phyloP scores from a whole-genome alignment of 495 filamentous ascomycete genomes.

The Penicillium cinerascens region DNA sequence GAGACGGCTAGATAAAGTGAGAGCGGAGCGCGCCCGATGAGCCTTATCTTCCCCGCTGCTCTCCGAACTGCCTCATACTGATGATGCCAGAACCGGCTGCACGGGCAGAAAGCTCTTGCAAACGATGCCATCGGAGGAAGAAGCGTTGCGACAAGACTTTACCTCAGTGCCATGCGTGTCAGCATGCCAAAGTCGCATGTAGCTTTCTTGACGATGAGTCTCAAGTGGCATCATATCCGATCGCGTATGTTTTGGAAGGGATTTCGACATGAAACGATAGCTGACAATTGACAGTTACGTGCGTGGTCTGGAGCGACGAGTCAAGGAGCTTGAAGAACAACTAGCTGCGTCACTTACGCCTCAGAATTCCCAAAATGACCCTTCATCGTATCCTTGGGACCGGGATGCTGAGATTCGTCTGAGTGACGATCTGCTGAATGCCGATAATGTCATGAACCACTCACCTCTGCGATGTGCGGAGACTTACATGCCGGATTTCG shows the following conservation, averaged over 20 bases:
- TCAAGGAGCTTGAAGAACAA: slow-evolving; percentile 31
- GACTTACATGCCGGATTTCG: neutral
- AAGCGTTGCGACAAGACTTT: slow-evolving; percentile 36
- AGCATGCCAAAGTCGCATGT: slow-evolving; percentile 28
- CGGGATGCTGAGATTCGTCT: slow-evolving; percentile 1
- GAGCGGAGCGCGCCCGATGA: too few relatives aligned
- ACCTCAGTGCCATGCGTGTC: slow-evolving; percentile 33
- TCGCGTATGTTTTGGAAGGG: slow-evolving; percentile 24
- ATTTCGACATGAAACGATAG: neutral
- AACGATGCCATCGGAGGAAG: slow-evolving; percentile 35
- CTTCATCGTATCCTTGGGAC: slow-evolving; percentile 5
- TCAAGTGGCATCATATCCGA: slow-evolving; percentile 34
- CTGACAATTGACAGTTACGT: slow-evolving; percentile 28
- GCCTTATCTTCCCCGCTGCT: slow-evolving; percentile 12
- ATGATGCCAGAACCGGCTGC: slow-evolving; percentile 12
- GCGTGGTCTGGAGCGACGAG: slow-evolving; percentile 26
- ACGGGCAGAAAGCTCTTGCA: slow-evolving; percentile 26
- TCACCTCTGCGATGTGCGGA: neutral
- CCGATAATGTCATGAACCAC: slow-evolving; percentile 1
- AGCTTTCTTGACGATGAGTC: slow-evolving; percentile 36
- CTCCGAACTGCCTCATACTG: neutral
- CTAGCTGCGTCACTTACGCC: slow-evolving; percentile 12
- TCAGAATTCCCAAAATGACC: slow-evolving; percentile 9
- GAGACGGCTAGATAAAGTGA: too few relatives aligned
- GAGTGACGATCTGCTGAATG: neutral